Conservation (phyloP, 225 moss, liverwort and hornwort species). For the Ulota crispa region DNA sequence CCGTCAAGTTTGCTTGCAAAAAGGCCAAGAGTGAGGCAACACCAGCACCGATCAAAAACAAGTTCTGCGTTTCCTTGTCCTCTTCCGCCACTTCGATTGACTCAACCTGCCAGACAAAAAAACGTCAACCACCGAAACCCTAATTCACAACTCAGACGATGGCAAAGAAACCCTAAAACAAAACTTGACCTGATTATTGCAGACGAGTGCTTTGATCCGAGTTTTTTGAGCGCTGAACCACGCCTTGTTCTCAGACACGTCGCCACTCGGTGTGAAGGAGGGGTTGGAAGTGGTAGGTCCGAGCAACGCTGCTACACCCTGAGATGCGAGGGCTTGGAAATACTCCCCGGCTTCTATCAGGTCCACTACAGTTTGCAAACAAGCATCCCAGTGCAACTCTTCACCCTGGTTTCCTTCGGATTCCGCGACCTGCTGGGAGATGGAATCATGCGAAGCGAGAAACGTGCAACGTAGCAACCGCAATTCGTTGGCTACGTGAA, state of each 20-base stretch:
- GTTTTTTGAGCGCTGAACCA: conserved; percentile 40
- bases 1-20: conserved; percentile 85
- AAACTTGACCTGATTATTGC: conserved; percentile 38
- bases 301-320: conserved; percentile 25
- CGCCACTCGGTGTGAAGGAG: background rate
- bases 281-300: conserved; percentile 7
- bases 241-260: conserved; percentile 23
- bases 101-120: conserved; percentile 29
- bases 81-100: conserved; percentile 41
- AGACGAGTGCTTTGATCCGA: conserved; percentile 38
- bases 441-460: conserved; percentile 12
- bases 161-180: background rate
- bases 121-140: background rate
- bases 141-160: background rate
- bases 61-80: conserved; percentile 45
- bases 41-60: conserved; percentile 62
- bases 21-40: conserved; percentile 80
- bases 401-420: background rate
- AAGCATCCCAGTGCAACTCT: conserved; percentile 26
- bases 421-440: background rate
- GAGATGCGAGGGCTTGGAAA: conserved; percentile 37
- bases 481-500: conserved; percentile 46
- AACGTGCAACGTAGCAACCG: conserved; percentile 61
- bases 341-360: conserved; percentile 59
- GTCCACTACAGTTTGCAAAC: conserved; percentile 43